phyloP scores from a whole-genome alignment of 371 early-diverging fungal species.

The Actinomortierella wolfii region DNA sequence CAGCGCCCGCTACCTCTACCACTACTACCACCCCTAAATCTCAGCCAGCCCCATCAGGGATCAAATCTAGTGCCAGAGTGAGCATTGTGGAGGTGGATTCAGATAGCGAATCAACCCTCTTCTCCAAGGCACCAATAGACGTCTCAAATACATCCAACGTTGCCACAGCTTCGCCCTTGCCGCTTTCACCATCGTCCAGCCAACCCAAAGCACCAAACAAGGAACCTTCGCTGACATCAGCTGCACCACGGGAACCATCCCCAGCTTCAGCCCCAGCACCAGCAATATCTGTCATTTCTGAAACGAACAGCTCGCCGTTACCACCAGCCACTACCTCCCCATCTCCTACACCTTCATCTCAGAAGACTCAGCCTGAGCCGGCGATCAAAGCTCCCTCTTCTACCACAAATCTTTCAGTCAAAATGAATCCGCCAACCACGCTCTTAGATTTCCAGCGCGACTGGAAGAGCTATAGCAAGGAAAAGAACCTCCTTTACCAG shows the following conservation, averaged over 20 bases:
- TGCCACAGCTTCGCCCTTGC: not conserved
- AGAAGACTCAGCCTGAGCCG: constrained; percentile 2
- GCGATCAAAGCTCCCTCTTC: not conserved
- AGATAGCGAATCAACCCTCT: constrained; percentile 17
- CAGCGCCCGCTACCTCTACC: not conserved
- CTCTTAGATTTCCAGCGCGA: constrained; percentile 80
- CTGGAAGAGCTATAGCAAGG: constrained; percentile 68
- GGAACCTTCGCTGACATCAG: not conserved
- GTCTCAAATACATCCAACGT: not conserved
- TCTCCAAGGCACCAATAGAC: constrained; percentile 4
- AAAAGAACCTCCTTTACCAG: constrained; percentile 57
- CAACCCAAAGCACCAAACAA: too few relatives aligned
- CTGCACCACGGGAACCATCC: not conserved
- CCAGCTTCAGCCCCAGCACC: not conserved
- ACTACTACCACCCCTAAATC: not conserved
- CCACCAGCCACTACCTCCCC: not conserved
- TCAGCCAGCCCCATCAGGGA: not conserved
- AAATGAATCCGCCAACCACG: constrained; percentile 53
- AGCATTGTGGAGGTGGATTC: constrained; percentile 25
- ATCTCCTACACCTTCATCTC: not conserved
- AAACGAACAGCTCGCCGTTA: not conserved
- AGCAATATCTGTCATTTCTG: too few relatives aligned
- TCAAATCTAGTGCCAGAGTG: constrained; percentile 37
- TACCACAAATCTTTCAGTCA: constrained; percentile 8
- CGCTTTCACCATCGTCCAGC: too few relatives aligned